Conservation (phyloP, 1,284 basidiomycete species). For the Pseudozyma sp. region DNA sequence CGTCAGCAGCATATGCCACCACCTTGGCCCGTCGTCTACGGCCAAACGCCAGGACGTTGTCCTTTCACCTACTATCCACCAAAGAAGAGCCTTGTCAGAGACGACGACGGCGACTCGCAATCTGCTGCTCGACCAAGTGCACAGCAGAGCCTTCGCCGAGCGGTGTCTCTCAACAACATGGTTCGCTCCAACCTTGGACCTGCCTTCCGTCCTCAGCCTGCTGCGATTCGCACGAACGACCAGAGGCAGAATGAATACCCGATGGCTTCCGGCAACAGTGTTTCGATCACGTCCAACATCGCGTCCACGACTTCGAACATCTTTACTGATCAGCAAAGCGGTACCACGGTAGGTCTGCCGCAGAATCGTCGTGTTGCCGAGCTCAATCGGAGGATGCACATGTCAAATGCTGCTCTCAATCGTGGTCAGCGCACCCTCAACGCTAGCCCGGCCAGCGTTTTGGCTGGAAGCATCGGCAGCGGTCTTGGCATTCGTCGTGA, state of each 20-base stretch:
- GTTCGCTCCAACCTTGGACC: slow-evolving; percentile 69
- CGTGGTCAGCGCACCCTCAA: slow-evolving; percentile 23
- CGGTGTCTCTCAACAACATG: slow-evolving; percentile 82
- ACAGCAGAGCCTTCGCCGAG: slow-evolving; percentile 74
- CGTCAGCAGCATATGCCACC: slow-evolving; percentile 43
- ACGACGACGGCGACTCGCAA: slow-evolving; percentile 16
- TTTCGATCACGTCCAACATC: slow-evolving; percentile 87
- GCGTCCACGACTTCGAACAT: slow-evolving; percentile 83
- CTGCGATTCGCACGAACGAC: slow-evolving; percentile 26
- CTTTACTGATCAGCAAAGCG: slow-evolving; percentile 44
- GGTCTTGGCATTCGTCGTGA: slow-evolving; percentile 47
- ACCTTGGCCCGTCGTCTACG: slow-evolving; percentile 73
- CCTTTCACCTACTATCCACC: slow-evolving; percentile 67
- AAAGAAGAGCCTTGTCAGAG: slow-evolving; percentile 29
- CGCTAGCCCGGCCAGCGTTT: slow-evolving; percentile 47
- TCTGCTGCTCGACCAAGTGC: slow-evolving; percentile 11
- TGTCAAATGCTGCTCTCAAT: slow-evolving; percentile 22
- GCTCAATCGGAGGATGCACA: slow-evolving; percentile 58
- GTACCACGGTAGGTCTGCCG: slow-evolving; percentile 35
- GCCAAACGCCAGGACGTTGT: slow-evolving; percentile 69
- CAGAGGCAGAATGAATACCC: slow-evolving; percentile 49
- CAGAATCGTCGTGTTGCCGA: slow-evolving; percentile 58
- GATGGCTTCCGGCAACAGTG: slow-evolving; percentile 77
- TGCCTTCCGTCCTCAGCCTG: slow-evolving; percentile 18
- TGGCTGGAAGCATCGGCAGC: slow-evolving; percentile 43